A percentile compares a stretch with the other conserved stretches of the same genome.
Conservation (phyloP, 1,139 yeast genomes). For the Protomyces inouyei region DNA sequence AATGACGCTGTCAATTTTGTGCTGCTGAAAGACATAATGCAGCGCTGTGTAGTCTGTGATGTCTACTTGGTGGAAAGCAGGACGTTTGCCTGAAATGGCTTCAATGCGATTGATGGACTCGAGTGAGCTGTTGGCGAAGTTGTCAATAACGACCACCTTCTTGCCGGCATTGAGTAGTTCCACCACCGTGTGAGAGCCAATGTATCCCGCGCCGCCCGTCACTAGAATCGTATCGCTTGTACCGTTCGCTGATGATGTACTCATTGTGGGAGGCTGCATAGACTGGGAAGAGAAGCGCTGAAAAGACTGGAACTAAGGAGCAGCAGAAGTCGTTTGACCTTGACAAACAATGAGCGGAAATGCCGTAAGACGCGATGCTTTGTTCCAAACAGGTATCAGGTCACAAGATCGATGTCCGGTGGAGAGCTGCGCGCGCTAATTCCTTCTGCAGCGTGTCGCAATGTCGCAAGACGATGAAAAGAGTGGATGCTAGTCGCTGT, state of each 20-base stretch:
- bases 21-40: constrained; percentile 48
- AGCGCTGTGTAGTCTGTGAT: constrained; percentile 51
- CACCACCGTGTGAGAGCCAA: constrained; percentile 75
- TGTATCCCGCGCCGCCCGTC: constrained; percentile 85
- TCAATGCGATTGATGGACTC: constrained; percentile 67
- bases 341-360: too few relatives aligned
- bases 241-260: neutral
- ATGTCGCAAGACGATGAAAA: too few relatives aligned
- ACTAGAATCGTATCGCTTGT: constrained; percentile 51
- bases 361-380: too few relatives aligned
- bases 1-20: constrained; percentile 57
- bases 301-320: too few relatives aligned
- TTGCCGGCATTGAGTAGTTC: constrained; percentile 61
- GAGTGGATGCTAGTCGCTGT: too few relatives aligned
- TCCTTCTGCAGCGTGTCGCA: too few relatives aligned
- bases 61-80: constrained; percentile 57
- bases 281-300: neutral
- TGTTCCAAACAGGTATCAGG: too few relatives aligned
- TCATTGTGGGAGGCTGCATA: neutral
- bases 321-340: too few relatives aligned
- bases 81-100: constrained; percentile 45
- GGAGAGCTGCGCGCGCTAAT: too few relatives aligned
- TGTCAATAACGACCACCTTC: constrained; percentile 67
- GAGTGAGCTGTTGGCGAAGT: constrained; percentile 60
- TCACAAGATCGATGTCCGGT: too few relatives aligned